phyloP scores from a whole-genome alignment of 2,329 filamentous ascomycete genomes.

The Thielaviopsis euricoi region DNA sequence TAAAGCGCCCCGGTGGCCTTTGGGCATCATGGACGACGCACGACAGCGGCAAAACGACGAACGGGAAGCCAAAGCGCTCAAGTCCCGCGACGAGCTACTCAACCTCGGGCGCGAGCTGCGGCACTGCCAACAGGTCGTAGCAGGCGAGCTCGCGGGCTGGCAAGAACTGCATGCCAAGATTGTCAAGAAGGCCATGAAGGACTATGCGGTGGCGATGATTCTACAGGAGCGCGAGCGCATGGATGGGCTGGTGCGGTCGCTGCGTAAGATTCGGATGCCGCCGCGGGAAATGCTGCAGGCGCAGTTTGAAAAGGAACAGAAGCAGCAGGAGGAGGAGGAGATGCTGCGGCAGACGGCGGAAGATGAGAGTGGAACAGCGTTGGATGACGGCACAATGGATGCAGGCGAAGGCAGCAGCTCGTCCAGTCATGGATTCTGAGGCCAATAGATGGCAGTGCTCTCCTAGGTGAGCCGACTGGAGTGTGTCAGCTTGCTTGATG shows the following conservation, averaged over 20 bases:
- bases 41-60: conserved; percentile 69
- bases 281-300: neutral
- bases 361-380: neutral
- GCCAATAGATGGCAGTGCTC: neutral
- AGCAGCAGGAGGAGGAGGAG: neutral
- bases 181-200: conserved; percentile 55
- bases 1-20: conserved; percentile 62
- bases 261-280: conserved; percentile 39
- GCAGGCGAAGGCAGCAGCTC: neutral
- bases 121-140: conserved; percentile 88
- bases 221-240: conserved; percentile 64
- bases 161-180: conserved; percentile 73
- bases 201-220: conserved; percentile 63
- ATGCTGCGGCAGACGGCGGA: neutral
- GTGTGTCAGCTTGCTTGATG: too few species aligned
- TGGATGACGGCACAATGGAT: neutral
- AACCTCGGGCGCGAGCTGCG: conserved; percentile 66
- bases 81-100: conserved; percentile 52
- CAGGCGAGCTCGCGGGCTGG: conserved; percentile 82
- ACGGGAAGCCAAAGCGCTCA: conserved; percentile 61
- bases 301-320: neutral
- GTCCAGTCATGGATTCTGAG: too few species aligned
- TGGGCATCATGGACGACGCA: conserved; percentile 73
- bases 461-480: too few species aligned
- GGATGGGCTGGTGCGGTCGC: conserved; percentile 62